Evolutionary conservation across 805 yeast genomes (phyloP), one percentile per base, ranked within the genome.

Genomic region (Nakazawaea wyomingensis): DNA sequence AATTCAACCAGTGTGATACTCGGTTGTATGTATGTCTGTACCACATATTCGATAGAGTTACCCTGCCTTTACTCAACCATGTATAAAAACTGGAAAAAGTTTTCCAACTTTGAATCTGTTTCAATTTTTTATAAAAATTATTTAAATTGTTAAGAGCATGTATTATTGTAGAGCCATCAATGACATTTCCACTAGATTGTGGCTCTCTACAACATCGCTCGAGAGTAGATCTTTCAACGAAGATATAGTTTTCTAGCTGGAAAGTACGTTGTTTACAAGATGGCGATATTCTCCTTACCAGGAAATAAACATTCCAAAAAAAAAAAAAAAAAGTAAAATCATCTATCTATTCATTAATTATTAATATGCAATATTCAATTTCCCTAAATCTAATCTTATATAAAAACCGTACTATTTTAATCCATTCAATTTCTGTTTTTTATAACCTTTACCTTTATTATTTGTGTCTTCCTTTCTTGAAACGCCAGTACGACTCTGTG

Each of bases 281-380:
- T 42, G 40, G 33, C 45, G 45, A 29, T 36, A 42, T 42, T 42
- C 45, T 42, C 45, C 45, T 42, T 42, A 42, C 45, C 45, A 42
- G 45, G 36, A 42, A 36, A 42, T 36, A 34, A 29, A 42, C 45
- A 42, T 42, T 21, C 27, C 5, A 18, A 8, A 24, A 9, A n/a
- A n/a, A n/a, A n/a, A n/a, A n/a, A n/a, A n/a, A n/a, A n/a, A n/a
- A n/a, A n/a, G n/a, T n/a, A n/a, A n/a, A n/a, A n/a, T n/a, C n/a
- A n/a, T n/a, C n/a, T n/a, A n/a, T n/a, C n/a, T n/a, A n/a, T n/a
- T n/a, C n/a, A n/a, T n/a, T n/a, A n/a, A n/a, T n/a, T n/a, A n/a
- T n/a, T n/a, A n/a, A n/a, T n/a, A n/a, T n/a, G n/a, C n/a, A n/a
- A n/a, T n/a, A n/a, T n/a, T n/a, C n/a, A n/a, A n/a, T n/a, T n/a